These are phyloP conservation scores for Debaryomyces udenii DNA, from an alignment of 1,139 yeast species.

Conservation along the genomic window DNA sequence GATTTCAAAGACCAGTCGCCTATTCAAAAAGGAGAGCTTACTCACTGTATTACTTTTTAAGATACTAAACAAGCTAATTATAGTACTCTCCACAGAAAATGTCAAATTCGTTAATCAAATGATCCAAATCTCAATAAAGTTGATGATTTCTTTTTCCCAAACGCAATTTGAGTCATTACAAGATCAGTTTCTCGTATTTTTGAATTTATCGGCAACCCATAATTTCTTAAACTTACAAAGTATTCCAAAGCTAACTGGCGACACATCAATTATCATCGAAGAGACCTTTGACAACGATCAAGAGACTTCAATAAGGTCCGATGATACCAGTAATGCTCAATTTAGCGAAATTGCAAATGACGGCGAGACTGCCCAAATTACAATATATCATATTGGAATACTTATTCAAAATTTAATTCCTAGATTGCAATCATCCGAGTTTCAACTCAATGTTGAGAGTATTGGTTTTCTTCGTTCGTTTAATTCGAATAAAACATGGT, in stretches of 20 bases:
- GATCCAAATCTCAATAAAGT: slow-evolving; percentile 33
- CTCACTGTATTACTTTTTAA: slow-evolving; percentile 30
- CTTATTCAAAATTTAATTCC: slow-evolving; percentile 26
- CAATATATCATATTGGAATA: slow-evolving; percentile 25
- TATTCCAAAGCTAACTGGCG: slow-evolving; percentile 3
- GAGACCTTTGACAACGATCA: neutral
- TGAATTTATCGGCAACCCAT: slow-evolving; percentile 32
- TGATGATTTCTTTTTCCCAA: slow-evolving; percentile 29
- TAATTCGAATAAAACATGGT: slow-evolving; percentile 28
- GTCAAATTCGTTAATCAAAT: slow-evolving; percentile 31
- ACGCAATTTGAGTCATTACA: slow-evolving; percentile 37
- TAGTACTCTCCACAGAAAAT: slow-evolving; percentile 36
- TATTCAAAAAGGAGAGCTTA: slow-evolving; percentile 27
- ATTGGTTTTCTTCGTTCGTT: slow-evolving; percentile 20
- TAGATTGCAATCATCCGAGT: slow-evolving; percentile 20
- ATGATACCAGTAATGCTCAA: neutral
- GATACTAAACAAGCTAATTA: slow-evolving; percentile 42
- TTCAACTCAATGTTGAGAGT: slow-evolving; percentile 22
- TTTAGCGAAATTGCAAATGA: neutral
- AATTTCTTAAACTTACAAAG: slow-evolving; percentile 15
- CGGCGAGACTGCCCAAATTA: slow-evolving; percentile 14
- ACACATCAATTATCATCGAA: neutral
- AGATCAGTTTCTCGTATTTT: slow-evolving; percentile 37
- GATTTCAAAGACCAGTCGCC: slow-evolving; percentile 20
- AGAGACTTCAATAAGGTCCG: slow-evolving; percentile 3